Evolutionary conservation across 208 protist species (phyloP), one percentile per base, ranked within the genome.

Genomic region (Balamuthia mandrillaris): DNA sequence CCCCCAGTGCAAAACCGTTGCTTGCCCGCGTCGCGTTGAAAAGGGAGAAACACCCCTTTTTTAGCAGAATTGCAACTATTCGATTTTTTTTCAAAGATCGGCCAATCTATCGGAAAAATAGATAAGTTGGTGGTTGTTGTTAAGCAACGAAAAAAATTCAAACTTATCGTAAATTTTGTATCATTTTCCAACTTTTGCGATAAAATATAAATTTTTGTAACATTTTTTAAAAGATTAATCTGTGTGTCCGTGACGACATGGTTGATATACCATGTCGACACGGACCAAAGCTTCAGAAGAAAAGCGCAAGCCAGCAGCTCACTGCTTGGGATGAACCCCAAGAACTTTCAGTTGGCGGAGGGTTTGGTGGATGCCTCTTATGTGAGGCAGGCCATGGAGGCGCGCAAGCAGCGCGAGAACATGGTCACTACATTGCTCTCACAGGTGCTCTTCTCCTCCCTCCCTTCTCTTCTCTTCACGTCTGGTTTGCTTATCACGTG

Each of bases 371-470:
- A 84, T 74, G 61, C 56, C n/a, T 21, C 56, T 24, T 84, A 84
- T 44, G 18, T 84, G 3, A 31, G 58, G 0, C 21, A 31, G 2
- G 79, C 79, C 4, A 16, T 14, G 16, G 39, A 84, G n/a, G 79
- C 79, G 29, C 79, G 61, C n/a, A 44, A 31, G 6, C 41, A 51
- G 58, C 54, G 61, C 4, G 44, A 88, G 31, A 39, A 42, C 10
- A 29, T 87, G 3, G n/a, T 90, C 3, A 82, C 44, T 4, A 56
- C 47, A 0, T 49, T 90, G 10, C 79, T 90, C 27, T 78, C 81
- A 3, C 88, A 90, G 21, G 88, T 90, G 81, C 21, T 0, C 51
- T 14, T 29, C 18, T 41, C 3, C 12, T 0, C 7, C 35, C 0
- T 5, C 35, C 5, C 21, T 16, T 9, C 10, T 78, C 10, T 14